Percentiles rank a stretch among this genome's conserved stretches.
Conservation (phyloP, 177 flowering plant species). For the Vitis hybrid region DNA sequence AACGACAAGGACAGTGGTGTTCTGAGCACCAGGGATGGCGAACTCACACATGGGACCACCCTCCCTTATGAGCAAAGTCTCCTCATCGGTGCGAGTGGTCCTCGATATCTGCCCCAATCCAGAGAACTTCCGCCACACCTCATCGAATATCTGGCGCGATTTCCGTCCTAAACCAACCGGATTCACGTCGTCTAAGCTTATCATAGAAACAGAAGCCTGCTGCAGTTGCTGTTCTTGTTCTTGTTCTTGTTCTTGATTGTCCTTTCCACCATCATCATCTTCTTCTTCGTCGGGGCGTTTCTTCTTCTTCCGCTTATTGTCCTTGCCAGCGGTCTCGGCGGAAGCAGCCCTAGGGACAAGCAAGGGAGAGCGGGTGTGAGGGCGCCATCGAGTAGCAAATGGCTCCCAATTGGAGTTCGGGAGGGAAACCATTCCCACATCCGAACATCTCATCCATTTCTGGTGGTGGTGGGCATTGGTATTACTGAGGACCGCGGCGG, state of each 20-base stretch:
- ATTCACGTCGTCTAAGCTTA: slow-evolving; percentile 72
- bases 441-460: not conserved
- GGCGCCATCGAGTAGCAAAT: too few relatives aligned
- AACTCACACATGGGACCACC: slow-evolving; percentile 95
- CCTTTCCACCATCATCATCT: not conserved
- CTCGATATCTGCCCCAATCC: slow-evolving; percentile 95
- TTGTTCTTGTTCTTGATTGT: not conserved
- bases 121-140: slow-evolving; percentile 91
- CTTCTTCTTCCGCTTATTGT: not conserved
- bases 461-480: too few relatives aligned
- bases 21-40: slow-evolving; percentile 91
- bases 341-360: not conserved
- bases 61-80: slow-evolving; percentile 52
- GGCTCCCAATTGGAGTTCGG: not conserved
- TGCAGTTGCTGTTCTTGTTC: slow-evolving; percentile 17
- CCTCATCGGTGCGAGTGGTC: slow-evolving; percentile 52
- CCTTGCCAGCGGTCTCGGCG: not conserved
- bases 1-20: slow-evolving; percentile 83
- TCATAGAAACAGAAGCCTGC: slow-evolving; percentile 13
- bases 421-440: not conserved
- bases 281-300: not conserved
- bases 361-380: too few relatives aligned
- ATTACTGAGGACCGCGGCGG: too few relatives aligned
- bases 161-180: slow-evolving; percentile 89
- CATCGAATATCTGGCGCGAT: slow-evolving; percentile 87